Base-by-base conservation (phyloP, 2,329 filamentous ascomycete genomes). In the Sporothrix euskadiensis region DNA sequence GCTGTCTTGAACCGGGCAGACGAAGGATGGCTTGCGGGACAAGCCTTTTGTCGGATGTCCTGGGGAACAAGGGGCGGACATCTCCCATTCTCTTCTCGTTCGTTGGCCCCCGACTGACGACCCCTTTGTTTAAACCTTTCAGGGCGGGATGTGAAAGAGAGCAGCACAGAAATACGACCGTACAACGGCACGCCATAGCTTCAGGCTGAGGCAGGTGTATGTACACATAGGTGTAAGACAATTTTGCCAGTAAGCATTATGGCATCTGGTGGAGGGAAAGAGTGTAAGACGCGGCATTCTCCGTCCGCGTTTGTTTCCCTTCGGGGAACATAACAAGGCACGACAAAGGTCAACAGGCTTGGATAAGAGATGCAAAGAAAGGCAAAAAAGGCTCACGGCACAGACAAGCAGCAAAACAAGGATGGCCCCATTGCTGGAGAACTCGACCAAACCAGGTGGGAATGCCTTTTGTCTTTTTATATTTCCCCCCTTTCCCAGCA, bases 1-100 rank as follows among this genome's bases (percentile, higher is more conserved):
- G 12, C 5, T 66, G 61, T 47, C n/a, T 66, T 66, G 61, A 66
- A 66, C 61, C 61, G 39, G 61, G 61, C 61, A 66, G 61, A 66
- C 61, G 61, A 66, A 30, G 39, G 39, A 66, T 47, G 61, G 61
- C 61, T 26, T 30, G 61, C 61, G 61, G 61, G 61, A 44, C 61
- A 66, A 41, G 59, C 59, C 59, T 65, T 65, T 65, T 44, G 59
- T 65, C 59, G 32, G 32, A 65, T 26, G 35, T 4, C 39, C n/a
- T 65, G 59, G 59, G 59, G 59, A 22, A 26, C 59, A 26, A 65
- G 59, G 59, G 59, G 35, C 35, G 12, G 39, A 22, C 19, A 26
- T 26, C 26, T 26, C 26, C 26, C 1, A 26, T 26, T 26, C n/a
- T 26, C 19, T 44, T 12, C 9, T 44, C 19, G 35, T 65, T 26